phyloP scores from a whole-genome alignment of 1,284 basidiomycete species.

The Leccinum variabile region DNA sequence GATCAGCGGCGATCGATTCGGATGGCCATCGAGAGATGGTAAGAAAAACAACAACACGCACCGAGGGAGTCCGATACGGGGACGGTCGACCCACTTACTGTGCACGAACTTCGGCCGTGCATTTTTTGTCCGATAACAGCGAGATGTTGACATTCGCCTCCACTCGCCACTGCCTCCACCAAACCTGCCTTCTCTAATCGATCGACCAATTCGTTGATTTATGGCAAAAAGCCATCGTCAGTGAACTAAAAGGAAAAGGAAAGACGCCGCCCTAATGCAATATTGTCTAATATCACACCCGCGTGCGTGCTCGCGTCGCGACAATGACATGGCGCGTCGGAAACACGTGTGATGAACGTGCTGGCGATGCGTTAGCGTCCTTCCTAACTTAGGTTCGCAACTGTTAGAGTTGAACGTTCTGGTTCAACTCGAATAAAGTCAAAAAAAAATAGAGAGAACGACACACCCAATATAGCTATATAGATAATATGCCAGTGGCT shows the following conservation, averaged over 20 bases:
- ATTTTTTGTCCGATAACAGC: not conserved
- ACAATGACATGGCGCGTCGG: too few species aligned
- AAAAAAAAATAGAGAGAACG: too few species aligned
- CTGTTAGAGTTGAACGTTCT: too few species aligned
- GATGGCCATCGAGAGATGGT: constrained; percentile 4
- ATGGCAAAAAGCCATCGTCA: not conserved
- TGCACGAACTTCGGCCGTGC: not conserved
- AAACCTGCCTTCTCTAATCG: not conserved
- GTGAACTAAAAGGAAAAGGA: not conserved
- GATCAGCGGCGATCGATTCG: constrained; percentile 4
- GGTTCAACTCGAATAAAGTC: too few species aligned
- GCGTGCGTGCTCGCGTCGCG: too few species aligned
- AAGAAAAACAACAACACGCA: not conserved
- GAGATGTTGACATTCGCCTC: not conserved
- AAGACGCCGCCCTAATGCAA: not conserved
- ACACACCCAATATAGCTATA: too few species aligned
- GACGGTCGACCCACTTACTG: not conserved
- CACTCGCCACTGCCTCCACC: not conserved
- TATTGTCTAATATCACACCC: not conserved
- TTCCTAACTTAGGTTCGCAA: too few species aligned
- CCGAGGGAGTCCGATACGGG: not conserved
- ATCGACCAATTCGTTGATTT: not conserved
- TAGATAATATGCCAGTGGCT: not conserved
- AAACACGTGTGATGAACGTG: too few species aligned
- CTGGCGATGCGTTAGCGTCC: too few species aligned